A percentile compares a stretch with the other conserved stretches of the same genome.
These are phyloP conservation scores for Lenzites betulinus DNA, from an alignment of 768 basidiomycete genomes.

Conservation along the genomic window DNA sequence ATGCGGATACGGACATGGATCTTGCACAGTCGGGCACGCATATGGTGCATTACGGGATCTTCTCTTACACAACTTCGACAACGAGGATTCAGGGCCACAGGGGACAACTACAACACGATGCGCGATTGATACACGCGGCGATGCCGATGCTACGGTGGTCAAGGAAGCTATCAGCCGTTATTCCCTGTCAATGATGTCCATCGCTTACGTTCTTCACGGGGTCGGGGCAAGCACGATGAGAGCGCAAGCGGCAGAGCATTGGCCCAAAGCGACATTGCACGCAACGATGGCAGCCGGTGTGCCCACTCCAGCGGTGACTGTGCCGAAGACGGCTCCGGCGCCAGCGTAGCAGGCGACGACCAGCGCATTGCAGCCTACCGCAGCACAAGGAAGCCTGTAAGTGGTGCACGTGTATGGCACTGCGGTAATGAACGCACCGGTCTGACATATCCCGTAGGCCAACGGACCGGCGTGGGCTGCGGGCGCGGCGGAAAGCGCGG, in stretches of 20 bases:
- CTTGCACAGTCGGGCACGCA: too few species aligned
- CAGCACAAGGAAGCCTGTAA: neutral
- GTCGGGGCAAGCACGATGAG: slow-evolving; percentile 38
- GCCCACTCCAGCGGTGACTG: slow-evolving; percentile 39
- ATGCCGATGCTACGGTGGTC: too few species aligned
- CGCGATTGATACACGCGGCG: too few species aligned
- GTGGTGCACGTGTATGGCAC: slow-evolving; percentile 24
- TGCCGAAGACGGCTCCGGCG: slow-evolving; percentile 46
- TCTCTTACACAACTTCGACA: too few species aligned
- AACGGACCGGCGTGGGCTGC: slow-evolving; percentile 34
- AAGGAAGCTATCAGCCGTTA: too few species aligned
- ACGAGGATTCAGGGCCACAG: too few species aligned
- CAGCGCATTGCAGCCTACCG: slow-evolving; percentile 37
- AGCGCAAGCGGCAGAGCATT: slow-evolving; percentile 45
- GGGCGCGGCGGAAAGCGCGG: neutral
- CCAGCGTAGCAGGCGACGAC: slow-evolving; percentile 47
- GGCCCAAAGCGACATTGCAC: slow-evolving; percentile 47
- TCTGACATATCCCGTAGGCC: slow-evolving; percentile 46
- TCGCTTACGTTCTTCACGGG: slow-evolving; percentile 22
- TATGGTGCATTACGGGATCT: too few species aligned
- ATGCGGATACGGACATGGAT: too few species aligned
- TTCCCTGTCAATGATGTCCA: too few species aligned
- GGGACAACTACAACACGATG: too few species aligned
- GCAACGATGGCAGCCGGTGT: slow-evolving; percentile 41
- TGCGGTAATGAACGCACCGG: slow-evolving; percentile 32